Conservation (phyloP, 805 yeast genomes). For the Lipomyces sp. region DNA sequence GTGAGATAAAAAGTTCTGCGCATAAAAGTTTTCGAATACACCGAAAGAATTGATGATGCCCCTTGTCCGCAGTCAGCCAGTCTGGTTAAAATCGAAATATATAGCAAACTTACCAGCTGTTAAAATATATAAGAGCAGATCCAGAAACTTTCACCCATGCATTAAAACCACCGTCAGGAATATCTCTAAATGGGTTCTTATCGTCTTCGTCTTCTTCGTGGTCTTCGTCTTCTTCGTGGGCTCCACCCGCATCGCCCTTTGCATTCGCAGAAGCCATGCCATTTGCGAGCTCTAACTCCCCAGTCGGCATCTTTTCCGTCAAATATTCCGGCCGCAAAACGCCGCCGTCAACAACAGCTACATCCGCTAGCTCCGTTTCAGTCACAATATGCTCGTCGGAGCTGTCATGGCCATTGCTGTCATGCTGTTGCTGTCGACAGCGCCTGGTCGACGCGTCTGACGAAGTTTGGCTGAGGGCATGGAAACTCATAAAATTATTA, state of each 20-base stretch:
- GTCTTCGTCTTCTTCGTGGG: not conserved
- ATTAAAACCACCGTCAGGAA: slow-evolving; percentile 19
- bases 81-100: too few species aligned
- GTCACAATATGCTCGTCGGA: too few species aligned
- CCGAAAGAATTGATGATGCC: slow-evolving; percentile 45
- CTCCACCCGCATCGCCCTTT: not conserved
- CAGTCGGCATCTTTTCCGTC: not conserved
- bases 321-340: too few species aligned
- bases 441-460: too few species aligned
- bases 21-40: slow-evolving; percentile 34
- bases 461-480: too few species aligned
- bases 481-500: too few species aligned
- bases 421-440: too few species aligned
- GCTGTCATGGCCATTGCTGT: too few species aligned
- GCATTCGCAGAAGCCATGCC: not conserved
- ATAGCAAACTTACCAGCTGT: slow-evolving; percentile 11
- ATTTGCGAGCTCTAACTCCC: not conserved
- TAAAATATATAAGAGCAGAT: slow-evolving; percentile 10
- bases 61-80: slow-evolving; percentile 3
- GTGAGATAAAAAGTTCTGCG: slow-evolving; percentile 24
- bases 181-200: not conserved
- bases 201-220: not conserved
- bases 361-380: slow-evolving; percentile 3
- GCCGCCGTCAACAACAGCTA: slow-evolving; percentile 4
- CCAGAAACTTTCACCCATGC: slow-evolving; percentile 24